A percentile compares a stretch with the other conserved stretches of the same genome.
Conservation (phyloP, 2,329 filamentous ascomycete species). For the Pseudopithomyces chartarum region DNA sequence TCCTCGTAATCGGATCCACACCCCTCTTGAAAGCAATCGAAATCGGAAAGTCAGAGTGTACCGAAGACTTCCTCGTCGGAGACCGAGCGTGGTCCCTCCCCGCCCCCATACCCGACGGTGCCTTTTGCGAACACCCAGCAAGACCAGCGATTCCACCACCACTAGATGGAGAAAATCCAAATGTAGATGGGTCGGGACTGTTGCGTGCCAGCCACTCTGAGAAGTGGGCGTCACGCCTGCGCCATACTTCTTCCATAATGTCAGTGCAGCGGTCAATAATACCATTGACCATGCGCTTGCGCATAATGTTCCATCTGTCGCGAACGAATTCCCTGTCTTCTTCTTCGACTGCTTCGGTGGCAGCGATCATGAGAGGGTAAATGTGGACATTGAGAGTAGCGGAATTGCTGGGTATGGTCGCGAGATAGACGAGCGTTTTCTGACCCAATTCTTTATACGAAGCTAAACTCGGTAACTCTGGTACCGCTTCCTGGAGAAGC, state of each 20-base stretch:
- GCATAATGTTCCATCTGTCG: constrained; percentile 66
- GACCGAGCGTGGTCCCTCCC: constrained; percentile 8
- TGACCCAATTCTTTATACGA: constrained; percentile 62
- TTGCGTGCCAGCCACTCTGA: constrained; percentile 23
- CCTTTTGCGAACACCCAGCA: background rate
- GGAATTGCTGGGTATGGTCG: constrained; percentile 65
- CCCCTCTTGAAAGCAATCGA: constrained; percentile 42
- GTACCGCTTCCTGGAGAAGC: constrained; percentile 69
- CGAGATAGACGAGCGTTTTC: constrained; percentile 64
- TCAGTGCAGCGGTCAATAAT: constrained; percentile 68
- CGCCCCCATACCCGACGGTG: background rate
- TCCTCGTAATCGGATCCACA: constrained; percentile 39
- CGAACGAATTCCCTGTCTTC: constrained; percentile 68
- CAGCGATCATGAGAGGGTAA: constrained; percentile 68
- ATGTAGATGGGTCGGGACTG: constrained; percentile 11
- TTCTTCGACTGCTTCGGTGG: constrained; percentile 63
- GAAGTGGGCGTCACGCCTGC: constrained; percentile 62
- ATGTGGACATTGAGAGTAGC: constrained; percentile 71
- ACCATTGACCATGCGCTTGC: constrained; percentile 65
- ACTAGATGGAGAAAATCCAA: background rate
- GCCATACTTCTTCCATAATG: constrained; percentile 69
- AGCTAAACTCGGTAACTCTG: constrained; percentile 65
- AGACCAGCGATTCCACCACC: constrained; percentile 1
- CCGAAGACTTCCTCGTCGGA: constrained; percentile 6
- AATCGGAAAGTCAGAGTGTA: constrained; percentile 27